A percentile compares a stretch with the other conserved stretches of the same genome.
These are phyloP conservation scores for Sequoia sempervirens DNA, from an alignment of 75 land plant species.

Conservation along the genomic window DNA sequence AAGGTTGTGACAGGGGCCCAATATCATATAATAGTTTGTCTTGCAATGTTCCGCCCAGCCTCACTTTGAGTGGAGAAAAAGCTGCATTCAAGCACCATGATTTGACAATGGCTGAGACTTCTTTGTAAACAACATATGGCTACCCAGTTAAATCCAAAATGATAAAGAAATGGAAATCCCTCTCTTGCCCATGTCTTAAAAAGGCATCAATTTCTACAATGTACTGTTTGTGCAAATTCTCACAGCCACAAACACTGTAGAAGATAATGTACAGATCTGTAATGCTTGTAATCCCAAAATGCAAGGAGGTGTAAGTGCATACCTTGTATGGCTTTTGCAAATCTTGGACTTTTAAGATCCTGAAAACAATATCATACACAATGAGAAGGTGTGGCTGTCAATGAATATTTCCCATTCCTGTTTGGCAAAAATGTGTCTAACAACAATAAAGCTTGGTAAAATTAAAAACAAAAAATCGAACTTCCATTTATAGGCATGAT, in stretches of 20 bases:
- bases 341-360: slow-evolving; percentile 25
- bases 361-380: slow-evolving; percentile 6
- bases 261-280: neutral
- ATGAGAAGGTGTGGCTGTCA: neutral
- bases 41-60: slow-evolving; percentile 85
- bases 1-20: slow-evolving; percentile 32
- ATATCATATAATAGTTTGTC: slow-evolving; percentile 76
- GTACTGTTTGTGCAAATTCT: neutral
- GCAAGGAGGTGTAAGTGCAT: neutral
- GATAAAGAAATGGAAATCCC: neutral
- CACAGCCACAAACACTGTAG: neutral
- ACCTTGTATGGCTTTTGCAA: slow-evolving; percentile 35
- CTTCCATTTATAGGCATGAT: neutral
- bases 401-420: neutral
- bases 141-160: neutral
- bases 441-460: neutral
- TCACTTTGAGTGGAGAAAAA: slow-evolving; percentile 4
- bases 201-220: neutral
- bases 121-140: neutral
- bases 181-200: neutral
- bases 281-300: neutral
- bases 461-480: neutral
- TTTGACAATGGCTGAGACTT: neutral
- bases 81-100: slow-evolving; percentile 9
- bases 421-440: neutral